Conservation (phyloP, 75 land plant genomes). For the Cunninghamia lanceolata region DNA sequence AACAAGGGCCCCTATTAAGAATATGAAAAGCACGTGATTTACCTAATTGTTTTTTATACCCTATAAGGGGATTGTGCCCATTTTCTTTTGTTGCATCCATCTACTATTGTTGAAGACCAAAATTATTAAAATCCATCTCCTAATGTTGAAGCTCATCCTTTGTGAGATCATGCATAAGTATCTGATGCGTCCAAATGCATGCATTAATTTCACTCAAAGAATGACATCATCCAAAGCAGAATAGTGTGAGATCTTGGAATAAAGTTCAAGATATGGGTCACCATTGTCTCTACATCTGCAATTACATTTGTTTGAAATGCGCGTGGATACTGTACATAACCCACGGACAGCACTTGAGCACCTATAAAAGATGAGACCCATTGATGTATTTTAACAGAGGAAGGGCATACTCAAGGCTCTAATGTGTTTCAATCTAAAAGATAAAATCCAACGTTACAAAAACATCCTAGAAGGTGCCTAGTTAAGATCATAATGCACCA, state of each 20-base stretch:
- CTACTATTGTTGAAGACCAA: too few relatives aligned
- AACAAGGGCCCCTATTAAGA: too few relatives aligned
- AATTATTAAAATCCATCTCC: too few relatives aligned
- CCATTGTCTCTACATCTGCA: not conserved
- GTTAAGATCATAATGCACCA: not conserved
- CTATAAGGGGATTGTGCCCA: too few relatives aligned
- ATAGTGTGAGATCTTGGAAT: not conserved
- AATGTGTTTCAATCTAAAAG: not conserved
- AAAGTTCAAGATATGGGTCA: not conserved
- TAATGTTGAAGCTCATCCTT: too few relatives aligned
- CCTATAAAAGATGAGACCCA: not conserved
- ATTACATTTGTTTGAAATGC: not conserved
- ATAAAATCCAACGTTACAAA: not conserved
- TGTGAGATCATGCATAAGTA: too few relatives aligned
- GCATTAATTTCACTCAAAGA: not conserved
- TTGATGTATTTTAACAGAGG: not conserved
- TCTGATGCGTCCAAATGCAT: not conserved
- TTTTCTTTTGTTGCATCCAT: too few relatives aligned
- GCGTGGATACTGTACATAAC: not conserved
- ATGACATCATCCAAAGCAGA: not conserved
- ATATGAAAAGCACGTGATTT: too few relatives aligned
- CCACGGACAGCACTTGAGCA: not conserved
- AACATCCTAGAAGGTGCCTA: not conserved
- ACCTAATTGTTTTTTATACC: too few relatives aligned
- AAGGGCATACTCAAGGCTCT: not conserved